Base-by-base conservation (phyloP, 768 basidiomycete genomes). In the Lactifluus hygrophoroides region DNA sequence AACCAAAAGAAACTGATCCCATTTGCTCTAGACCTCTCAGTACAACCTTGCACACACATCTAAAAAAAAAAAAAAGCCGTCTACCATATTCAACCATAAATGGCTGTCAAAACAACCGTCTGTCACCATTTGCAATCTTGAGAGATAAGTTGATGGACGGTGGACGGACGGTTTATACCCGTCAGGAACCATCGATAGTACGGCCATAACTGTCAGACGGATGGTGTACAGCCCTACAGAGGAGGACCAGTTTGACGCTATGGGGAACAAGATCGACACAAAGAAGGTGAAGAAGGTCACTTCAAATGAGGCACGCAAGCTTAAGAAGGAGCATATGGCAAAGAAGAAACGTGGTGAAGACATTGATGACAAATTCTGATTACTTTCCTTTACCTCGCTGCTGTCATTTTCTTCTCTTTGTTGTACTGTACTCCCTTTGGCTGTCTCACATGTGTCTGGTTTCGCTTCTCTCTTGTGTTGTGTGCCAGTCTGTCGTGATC, bases 321-420 rank as follows among this genome's bases (percentile, higher is more conserved):
- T 78, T 66, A 97, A 96, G 92, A 97, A 97, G 85, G 94, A 94
- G 64, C 90, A 94, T 57, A 90, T 95, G 73, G 90, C 88, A 65
- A 78, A 86, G 73, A 86, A 83, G 71, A 94, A 94, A 81, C 79
- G 82, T 63, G 92, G 90, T 66, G 87, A 89, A 75, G 90, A 91
- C 28, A 70, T 74, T 51, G 69, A 82, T 53, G 85, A 85, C 64
- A 77, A 76, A 56, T 65, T 74, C 34, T 79, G 52, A 68, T 57
- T 50, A 45, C 32, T 23, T n/a, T 40, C 6, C 3, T 45, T 11
- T 4, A 10, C 11, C 11, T 6, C 32, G 16, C 11, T 19, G 14
- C 9, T 19, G 10, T 37, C 14, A 4, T 30, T 30, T 51, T 17
- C 34, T 13, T 25, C 32, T 28, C 5, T 2, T 27, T 51, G n/a